Base-by-base conservation (phyloP, 2,329 filamentous ascomycete genomes). In the Apiospora rasikravindrae region DNA sequence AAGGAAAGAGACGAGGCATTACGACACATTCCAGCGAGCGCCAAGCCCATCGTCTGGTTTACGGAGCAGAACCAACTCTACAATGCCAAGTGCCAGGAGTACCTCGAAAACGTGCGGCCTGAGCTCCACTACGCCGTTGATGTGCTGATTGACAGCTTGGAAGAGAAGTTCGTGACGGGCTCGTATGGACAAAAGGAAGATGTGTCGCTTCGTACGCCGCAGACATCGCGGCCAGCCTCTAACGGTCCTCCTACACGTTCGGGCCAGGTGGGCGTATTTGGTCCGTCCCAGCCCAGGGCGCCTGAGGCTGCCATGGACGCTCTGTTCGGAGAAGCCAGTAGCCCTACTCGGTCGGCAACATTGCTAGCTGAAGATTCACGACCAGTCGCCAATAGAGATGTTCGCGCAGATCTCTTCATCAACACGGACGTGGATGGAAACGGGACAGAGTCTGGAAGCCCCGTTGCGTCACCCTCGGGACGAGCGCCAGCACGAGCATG, bases 281-380 rank as follows among this genome's bases (percentile, higher is more conserved):
- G 57, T 29, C 57, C 57, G 19, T 64, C 57, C 10, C 57, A 64
- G 8, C 57, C 57, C 57, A 64, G 57, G 57, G 57, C 57, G 11
- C 57, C 57, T 24, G 57, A 40, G 57, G 57, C 57, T n/a, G 57
- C 33, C 4, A 64, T 64, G 57, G 57, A 40, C 33, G 57, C 33
- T 40, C 14, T 64, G 8, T 7, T 33, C 33, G 33, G 57, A 40
- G 40, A 10, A 64, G 29, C 10, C 19, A 64, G 19, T 14, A 64
- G 57, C 57, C 33, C 57, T 64, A 14, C 19, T 40, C 57, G 57
- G 10, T 64, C 57, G 19, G 57, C 10, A 40, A 64, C 57, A 0
- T 4, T 64, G 33, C 22, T 40, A 22, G 57, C 57, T 40, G 57
- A 64, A 40, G 57, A 64, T 13, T 13, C 10, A n/a, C 57, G 57